These are phyloP conservation scores for Blumeria hordei DNA, from an alignment of 2,329 filamentous ascomycete genomes.

Conservation along the genomic window DNA sequence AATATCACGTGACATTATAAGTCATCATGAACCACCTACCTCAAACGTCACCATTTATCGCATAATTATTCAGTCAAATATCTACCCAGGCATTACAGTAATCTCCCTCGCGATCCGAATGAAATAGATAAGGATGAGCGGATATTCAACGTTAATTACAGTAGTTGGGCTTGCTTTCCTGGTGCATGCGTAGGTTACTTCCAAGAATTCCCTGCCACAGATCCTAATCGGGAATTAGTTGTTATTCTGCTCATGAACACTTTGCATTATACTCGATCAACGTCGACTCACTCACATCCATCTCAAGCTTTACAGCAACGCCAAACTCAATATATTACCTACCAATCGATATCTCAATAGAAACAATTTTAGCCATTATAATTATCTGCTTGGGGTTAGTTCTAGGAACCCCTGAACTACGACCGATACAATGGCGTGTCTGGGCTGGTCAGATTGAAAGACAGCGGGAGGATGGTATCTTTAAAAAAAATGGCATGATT, in stretches of 20 bases:
- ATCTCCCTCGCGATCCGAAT: too few relatives aligned
- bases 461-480: constrained; percentile 37
- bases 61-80: too few relatives aligned
- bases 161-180: constrained; percentile 50
- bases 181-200: constrained; percentile 51
- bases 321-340: constrained; percentile 24
- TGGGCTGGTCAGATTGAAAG: constrained; percentile 72
- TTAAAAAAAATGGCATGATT: constrained; percentile 33
- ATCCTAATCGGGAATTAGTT: constrained; percentile 28
- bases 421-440: constrained; percentile 62
- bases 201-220: background rate
- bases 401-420: constrained; percentile 47
- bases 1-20: too few relatives aligned
- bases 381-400: constrained; percentile 71
- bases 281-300: constrained; percentile 22
- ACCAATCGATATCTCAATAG: constrained; percentile 67
- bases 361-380: constrained; percentile 59
- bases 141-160: too few relatives aligned
- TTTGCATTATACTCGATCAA: constrained; percentile 42
- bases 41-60: too few relatives aligned
- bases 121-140: too few relatives aligned
- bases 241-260: constrained; percentile 91
- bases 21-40: too few relatives aligned
- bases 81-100: too few relatives aligned
- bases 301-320: constrained; percentile 19